phyloP scores from a whole-genome alignment of 1,284 basidiomycete species.

The Caloboletus firmus region DNA sequence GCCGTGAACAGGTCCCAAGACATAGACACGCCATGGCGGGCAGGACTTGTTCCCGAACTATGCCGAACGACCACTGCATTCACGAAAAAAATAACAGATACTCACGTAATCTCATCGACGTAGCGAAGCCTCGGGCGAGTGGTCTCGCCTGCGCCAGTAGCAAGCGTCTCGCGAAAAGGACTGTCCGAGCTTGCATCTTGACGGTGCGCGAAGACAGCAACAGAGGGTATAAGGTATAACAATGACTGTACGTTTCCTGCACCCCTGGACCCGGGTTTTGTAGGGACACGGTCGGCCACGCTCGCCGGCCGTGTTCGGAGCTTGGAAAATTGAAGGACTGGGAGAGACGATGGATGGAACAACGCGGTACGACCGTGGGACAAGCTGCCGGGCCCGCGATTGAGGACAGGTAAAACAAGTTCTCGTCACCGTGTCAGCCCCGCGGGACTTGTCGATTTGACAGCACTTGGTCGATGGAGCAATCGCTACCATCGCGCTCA shows the following conservation, averaged over 20 bases:
- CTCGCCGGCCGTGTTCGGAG: conserved; percentile 24
- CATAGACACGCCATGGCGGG: neutral
- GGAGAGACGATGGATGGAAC: conserved; percentile 12
- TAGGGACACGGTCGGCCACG: conserved; percentile 17
- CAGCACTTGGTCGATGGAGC: neutral
- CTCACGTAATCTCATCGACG: conserved; percentile 32
- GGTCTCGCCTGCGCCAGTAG: conserved; percentile 25
- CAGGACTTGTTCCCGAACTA: neutral
- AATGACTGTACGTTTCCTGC: neutral
- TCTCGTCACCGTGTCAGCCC: conserved; percentile 5
- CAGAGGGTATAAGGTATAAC: conserved; percentile 24
- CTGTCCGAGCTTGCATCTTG: conserved; percentile 23
- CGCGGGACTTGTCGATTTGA: neutral
- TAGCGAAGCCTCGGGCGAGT: conserved; percentile 30
- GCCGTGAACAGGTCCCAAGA: neutral
- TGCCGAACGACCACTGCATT: neutral
- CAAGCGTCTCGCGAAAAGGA: conserved; percentile 30
- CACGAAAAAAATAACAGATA: conserved; percentile 8
- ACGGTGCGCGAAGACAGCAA: conserved; percentile 1
- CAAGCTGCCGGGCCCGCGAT: neutral
- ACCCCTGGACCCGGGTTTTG: conserved; percentile 17
- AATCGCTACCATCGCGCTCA: neutral
- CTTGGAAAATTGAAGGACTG: conserved; percentile 1
- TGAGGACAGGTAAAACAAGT: neutral
- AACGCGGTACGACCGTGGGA: conserved; percentile 30